Percentiles rank a stretch among this genome's conserved stretches.
These are phyloP conservation scores for Dioszegia crocea DNA, from an alignment of 768 basidiomycete genomes.

Conservation along the genomic window DNA sequence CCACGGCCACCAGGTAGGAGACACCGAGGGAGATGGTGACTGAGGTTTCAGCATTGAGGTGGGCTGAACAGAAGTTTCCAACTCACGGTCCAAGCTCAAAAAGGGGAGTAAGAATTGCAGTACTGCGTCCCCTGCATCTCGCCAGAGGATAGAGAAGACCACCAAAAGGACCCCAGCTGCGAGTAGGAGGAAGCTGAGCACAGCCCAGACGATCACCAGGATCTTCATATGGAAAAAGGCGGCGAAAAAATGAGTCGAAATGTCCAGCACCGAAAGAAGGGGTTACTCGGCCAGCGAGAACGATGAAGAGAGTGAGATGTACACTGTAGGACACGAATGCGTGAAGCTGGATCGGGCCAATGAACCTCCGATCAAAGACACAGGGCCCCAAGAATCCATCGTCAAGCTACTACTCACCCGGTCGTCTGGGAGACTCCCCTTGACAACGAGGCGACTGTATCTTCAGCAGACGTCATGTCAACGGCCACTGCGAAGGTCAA, in stretches of 20 bases:
- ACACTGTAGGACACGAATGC: no score
- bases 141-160: constrained; percentile 68
- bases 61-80: no score
- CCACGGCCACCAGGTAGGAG: constrained; percentile 58
- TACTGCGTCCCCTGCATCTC: constrained; percentile 59
- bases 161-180: constrained; percentile 65
- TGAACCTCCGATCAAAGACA: no score
- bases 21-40: constrained; percentile 70
- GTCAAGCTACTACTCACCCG: no score
- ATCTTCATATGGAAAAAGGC: neutral
- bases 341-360: no score
- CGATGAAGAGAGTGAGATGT: neutral
- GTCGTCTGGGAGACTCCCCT: no score
- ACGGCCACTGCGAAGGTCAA: no score
- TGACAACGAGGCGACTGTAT: no score
- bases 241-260: neutral
- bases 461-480: no score
- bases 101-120: constrained; percentile 57
- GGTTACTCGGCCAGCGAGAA: neutral
- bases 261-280: neutral
- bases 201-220: constrained; percentile 57
- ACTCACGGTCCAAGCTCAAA: constrained; percentile 43
- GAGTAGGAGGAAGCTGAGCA: constrained; percentile 66
- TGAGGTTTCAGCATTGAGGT: constrained; percentile 49
- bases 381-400: no score